Base-by-base conservation (phyloP, 2,329 filamentous ascomycete genomes). In the Hypocrella siamensis region DNA sequence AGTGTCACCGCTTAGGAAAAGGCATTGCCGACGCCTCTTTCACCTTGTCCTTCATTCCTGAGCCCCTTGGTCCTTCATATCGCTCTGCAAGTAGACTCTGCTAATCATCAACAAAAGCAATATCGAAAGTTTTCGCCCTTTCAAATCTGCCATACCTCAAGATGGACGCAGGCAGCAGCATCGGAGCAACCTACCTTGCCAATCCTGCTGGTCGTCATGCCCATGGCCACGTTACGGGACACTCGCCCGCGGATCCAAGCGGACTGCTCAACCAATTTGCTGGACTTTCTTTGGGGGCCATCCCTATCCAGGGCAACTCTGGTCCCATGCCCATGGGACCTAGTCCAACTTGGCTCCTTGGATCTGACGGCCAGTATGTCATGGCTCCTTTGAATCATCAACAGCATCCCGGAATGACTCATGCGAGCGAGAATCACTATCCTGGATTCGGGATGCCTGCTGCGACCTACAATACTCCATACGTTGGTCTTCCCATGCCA, bases 281-380 rank as follows among this genome's bases (percentile, higher is more conserved):
- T 29, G 47, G 48, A 18, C 49, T 62, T 51, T 51, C 51, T 19
- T 40, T 62, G 22, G 45, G 53, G 17, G 45, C 49, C 22, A 45
- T 57, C 40, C 41, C 45, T 32, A 53, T 57, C 42, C 40, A 46
- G 18, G 47, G 43, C 38, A 45, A 40, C 31, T 34, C 42, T 33
- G 46, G 42, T 21, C 41, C 44, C 7, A 40, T 51, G 19, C 47
- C 50, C 26, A 43, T 59, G 40, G 50, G 45, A n/a, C 51, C 51
- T 31, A 47, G 42, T 8, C 46, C 52, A 19, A 41, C 51, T 2
- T 58, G 55, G 42, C 47, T 60, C 44, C 36, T 60, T 31, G 47
- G 49, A 19, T 43, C 56, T 8, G 57, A 61, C 37, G 53, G 54
- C 17, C 52, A 57, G 19, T 48, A 56, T 29, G 44, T 58, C 28